Conservation (phyloP, 2,329 filamentous ascomycete species). For the Aspergillaceae sp. region DNA sequence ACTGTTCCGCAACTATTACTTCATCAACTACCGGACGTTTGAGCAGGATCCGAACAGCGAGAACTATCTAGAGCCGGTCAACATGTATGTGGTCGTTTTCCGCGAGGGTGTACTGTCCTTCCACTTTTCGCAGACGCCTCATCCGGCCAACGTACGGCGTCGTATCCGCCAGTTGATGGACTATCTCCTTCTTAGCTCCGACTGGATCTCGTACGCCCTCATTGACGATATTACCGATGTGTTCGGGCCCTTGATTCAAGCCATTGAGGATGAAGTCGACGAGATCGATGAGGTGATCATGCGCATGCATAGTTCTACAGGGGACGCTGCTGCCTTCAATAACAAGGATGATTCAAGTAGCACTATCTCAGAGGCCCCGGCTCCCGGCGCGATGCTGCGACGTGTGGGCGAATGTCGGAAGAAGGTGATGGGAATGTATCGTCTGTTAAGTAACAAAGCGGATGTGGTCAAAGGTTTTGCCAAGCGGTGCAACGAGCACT, state of each 20-base stretch:
- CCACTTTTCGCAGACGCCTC: slow-evolving; percentile 92
- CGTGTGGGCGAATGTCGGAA: slow-evolving; percentile 91
- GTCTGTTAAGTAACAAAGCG: slow-evolving; percentile 89
- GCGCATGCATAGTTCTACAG: slow-evolving; percentile 57
- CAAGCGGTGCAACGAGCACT: slow-evolving; percentile 95
- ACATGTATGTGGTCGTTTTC: slow-evolving; percentile 97
- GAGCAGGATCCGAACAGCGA: slow-evolving; percentile 87
- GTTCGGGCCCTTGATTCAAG: slow-evolving; percentile 83
- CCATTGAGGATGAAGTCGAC: slow-evolving; percentile 92
- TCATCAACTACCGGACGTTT: slow-evolving; percentile 96
- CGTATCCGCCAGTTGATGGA: slow-evolving; percentile 89
- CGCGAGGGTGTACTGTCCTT: slow-evolving; percentile 91
- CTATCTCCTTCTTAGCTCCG: slow-evolving; percentile 82
- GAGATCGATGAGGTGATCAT: slow-evolving; percentile 92
- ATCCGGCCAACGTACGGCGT: slow-evolving; percentile 89
- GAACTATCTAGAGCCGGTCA: slow-evolving; percentile 87
- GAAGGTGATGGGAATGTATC: slow-evolving; percentile 92
- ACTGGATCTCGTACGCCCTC: slow-evolving; percentile 97
- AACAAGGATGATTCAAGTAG: slow-evolving; percentile 31
- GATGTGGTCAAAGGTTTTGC: slow-evolving; percentile 99
- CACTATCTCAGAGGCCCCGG: slow-evolving; percentile 35
- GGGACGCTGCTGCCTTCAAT: slow-evolving; percentile 27
- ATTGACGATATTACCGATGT: slow-evolving; percentile 98
- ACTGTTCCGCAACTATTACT: slow-evolving; percentile 94
- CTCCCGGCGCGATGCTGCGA: slow-evolving; percentile 72